Evolutionary conservation across 1,284 basidiomycete species (phyloP), one percentile per base, ranked within the genome.

Genomic region (Ceratobasidium sp.): DNA sequence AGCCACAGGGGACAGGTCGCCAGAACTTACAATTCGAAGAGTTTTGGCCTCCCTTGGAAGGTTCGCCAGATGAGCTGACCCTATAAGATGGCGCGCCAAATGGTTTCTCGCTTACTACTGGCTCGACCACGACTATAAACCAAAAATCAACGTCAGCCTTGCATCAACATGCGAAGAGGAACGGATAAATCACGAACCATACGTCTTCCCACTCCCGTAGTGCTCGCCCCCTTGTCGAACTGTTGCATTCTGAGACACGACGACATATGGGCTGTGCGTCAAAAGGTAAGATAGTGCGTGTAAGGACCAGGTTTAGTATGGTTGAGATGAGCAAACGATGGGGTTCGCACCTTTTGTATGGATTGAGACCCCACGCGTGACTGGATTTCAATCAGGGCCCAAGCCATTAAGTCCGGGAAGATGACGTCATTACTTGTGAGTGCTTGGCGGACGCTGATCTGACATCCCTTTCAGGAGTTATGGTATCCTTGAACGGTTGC

Each of bases 31-130:
- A 51, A 33, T 35, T 75, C 28, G 73, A 75, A n/a, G n/a, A 20
- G 61, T 61, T 31, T 53, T 54, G 15, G 73, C 54, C 73, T 20
- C 49, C 60, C 39, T 60, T 69, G 37, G 15, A 37, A 23, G 60
- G 60, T 39, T 64, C 60, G n/a, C 73, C 73, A 17, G 56, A 64
- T 3, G 61, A 64, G 23, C 54, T 65, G 2, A 75, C 73, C 10
- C 73, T 61, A n/a, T n/a, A n/a, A 17, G 61, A 53, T 31, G 73
- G 73, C 11, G 65, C 61, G 8, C 73, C 73, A 42, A 51, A 75
- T 17, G 73, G 73, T 13, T 64, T 75, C 31, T 75, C 61, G 49
- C 53, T 75, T 17, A 65, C 61, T 6, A 56, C 45, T 13, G 73
- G 60, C 61, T 75, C 60, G 28, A 61, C 54, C 6, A 75, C 73